Base-by-base conservation (phyloP, 306 rosid species). In the Prunus davidiana region DNA sequence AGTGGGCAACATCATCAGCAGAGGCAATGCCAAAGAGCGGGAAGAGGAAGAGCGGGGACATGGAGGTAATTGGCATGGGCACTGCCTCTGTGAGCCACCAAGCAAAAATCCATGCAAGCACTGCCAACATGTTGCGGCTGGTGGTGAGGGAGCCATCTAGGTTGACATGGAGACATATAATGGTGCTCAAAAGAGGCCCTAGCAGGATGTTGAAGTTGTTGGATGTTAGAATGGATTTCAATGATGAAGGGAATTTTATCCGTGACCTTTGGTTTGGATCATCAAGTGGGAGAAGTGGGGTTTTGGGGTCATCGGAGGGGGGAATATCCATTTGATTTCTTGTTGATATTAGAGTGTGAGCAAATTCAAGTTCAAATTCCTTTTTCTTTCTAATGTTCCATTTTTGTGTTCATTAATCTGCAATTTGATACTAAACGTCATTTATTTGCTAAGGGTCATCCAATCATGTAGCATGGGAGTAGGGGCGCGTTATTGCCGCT, bases 31-130 rank as follows among this genome's bases (percentile, higher is more conserved):
- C 96, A 20, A 93, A 89, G n/a, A 93, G 34, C 0, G 98, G 98
- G 55, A 89, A 86, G n/a, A 93, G 88, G 45, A 93, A 93, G 49
- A 93, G 74, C 0, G 97, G 98, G 11, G 93, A 71, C 96, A 93
- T 79, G 51, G 98, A 89, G 51, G 98, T 91, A 9, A 93, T 76
- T 2, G 98, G 96, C 74, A 91, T 84, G 3, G 96, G 97, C 22
- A 93, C 85, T 3, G 97, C 98, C 76, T 82, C 85, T 0, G 93
- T 91, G 45, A 93, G 55, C 98, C 97, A 93, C 98, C 98, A 91
- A 0, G 85, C 27, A 55, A 93, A 89, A 0, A 93, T 73, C 98
- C 97, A 93, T 8, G 82, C 90, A n/a, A 93, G 77, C 78, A 89
- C 93, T 2, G 73, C 93, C 46, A 93, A 73, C 97, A 91, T 93